Evolutionary conservation across 2,329 filamentous ascomycete genomes (phyloP), one percentile per base, ranked within the genome.

Genomic region (Colletotrichum falcatum): DNA sequence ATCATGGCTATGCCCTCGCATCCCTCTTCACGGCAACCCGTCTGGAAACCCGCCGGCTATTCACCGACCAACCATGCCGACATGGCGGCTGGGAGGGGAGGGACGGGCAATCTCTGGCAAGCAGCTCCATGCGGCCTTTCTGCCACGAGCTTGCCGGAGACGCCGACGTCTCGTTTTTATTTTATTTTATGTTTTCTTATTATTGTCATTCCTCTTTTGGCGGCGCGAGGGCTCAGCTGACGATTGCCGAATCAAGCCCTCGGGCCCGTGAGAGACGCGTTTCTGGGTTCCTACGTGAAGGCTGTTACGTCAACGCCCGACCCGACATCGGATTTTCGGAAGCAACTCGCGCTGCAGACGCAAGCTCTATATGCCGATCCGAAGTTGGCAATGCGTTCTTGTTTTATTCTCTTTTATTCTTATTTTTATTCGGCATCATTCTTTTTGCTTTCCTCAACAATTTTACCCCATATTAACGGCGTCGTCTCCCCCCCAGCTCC

Each of bases 61-160:
- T 35, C 56, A 53, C n/a, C 9, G 7, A n/a, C n/a, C n/a, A 56
- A 33, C 23, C 5, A 23, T 18, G 11, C 51, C 46, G 23, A 59
- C 26, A 35, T 30, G n/a, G 37, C 18, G 12, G 62, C 33, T 28
- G 54, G 28, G 20, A 4, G 16, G 18, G 42, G 14, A 5, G 16
- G 18, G 18, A 1, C 8, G 18, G 37, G 37, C 66, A 69, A 66
- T 61, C 30, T 66, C 55, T 55, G 39, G 62, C 30, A 30, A 48
- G 28, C 39, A 12, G 37, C 49, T 7, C 49, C 55, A 55, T 65
- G 42, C 51, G 49, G 26, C 30, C 66, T 62, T 62, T 66, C 55
- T 51, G 42, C 56, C 39, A 28, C 39, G 48, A 33, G 30, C 30
- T 33, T 56, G 62, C 66, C 66, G 62, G 66, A 54, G 33, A 61